These are phyloP conservation scores for Coelastrella sp. DNA, from an alignment of 139 green algal genomes.

Conservation along the genomic window DNA sequence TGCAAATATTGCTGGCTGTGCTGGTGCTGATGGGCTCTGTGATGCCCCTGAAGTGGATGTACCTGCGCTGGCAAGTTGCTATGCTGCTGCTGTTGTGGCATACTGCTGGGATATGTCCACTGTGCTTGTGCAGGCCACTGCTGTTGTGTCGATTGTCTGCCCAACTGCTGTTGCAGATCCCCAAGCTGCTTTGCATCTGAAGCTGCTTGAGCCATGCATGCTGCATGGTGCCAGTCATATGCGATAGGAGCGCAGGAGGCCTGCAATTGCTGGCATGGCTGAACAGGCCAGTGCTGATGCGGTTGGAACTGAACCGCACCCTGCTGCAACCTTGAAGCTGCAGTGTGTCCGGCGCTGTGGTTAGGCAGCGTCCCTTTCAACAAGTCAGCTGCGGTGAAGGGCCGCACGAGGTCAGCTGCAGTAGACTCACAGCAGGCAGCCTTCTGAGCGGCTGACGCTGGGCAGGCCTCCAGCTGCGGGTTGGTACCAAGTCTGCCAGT, in stretches of 20 bases:
- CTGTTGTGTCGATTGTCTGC: background rate
- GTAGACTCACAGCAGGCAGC: background rate
- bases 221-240: background rate
- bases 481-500: background rate
- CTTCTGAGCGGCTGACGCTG: background rate
- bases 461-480: background rate
- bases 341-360: background rate
- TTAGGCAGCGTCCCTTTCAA: constrained; percentile 1
- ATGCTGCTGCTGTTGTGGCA: background rate
- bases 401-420: background rate
- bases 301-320: background rate
- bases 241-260: background rate
- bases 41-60: no score
- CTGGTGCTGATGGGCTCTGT: background rate
- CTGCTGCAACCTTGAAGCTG: background rate
- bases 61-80: background rate
- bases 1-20: background rate
- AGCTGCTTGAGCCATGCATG: background rate
- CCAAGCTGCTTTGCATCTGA: no score
- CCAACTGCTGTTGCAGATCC: no score
- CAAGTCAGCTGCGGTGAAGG: background rate
- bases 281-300: background rate
- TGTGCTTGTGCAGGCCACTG: background rate
- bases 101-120: background rate
- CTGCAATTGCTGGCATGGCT: background rate